A percentile compares a stretch with the other conserved stretches of the same genome.
These are phyloP conservation scores for Cymbopogon flexuosus DNA, from an alignment of 202 grass and related monocot genomes.

Conservation along the genomic window DNA sequence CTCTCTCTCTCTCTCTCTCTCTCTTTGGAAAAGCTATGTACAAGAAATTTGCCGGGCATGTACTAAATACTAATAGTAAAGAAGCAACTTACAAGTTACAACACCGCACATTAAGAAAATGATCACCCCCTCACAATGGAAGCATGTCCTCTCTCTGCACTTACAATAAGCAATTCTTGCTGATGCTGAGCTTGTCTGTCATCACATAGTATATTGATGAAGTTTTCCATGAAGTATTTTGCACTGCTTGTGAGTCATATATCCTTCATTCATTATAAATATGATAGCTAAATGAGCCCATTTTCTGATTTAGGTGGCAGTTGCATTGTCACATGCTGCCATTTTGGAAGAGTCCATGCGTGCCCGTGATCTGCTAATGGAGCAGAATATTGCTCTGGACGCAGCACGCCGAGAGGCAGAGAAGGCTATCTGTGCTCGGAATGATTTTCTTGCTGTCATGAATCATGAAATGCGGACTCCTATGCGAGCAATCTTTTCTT, in stretches of 20 bases:
- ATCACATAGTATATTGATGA: background rate
- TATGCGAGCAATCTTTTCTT: conserved; percentile 67
- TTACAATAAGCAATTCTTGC: background rate
- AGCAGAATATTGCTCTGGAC: conserved; percentile 90
- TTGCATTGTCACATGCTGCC: conserved; percentile 83
- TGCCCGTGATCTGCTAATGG: conserved; percentile 71
- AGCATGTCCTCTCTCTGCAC: background rate
- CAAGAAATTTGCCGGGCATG: too few species aligned
- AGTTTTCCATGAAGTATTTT: conserved; percentile 22
- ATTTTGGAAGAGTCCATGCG: conserved; percentile 88
- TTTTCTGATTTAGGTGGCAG: conserved; percentile 62
- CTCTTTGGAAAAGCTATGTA: too few species aligned
- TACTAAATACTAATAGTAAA: too few species aligned
- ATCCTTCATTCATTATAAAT: conserved; percentile 8
- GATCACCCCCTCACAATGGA: too few species aligned
- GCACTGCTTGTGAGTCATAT: background rate
- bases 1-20: too few species aligned
- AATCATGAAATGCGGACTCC: conserved; percentile 93
- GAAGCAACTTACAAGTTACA: too few species aligned
- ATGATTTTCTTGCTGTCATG: conserved; percentile 91
- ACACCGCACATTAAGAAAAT: too few species aligned
- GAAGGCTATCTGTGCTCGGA: conserved; percentile 85
- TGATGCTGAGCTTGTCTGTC: background rate
- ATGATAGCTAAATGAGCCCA: background rate
- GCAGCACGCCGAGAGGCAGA: conserved; percentile 69